Conservation (phyloP, 2,329 filamentous ascomycete genomes). For the Stachybotrys elegans region DNA sequence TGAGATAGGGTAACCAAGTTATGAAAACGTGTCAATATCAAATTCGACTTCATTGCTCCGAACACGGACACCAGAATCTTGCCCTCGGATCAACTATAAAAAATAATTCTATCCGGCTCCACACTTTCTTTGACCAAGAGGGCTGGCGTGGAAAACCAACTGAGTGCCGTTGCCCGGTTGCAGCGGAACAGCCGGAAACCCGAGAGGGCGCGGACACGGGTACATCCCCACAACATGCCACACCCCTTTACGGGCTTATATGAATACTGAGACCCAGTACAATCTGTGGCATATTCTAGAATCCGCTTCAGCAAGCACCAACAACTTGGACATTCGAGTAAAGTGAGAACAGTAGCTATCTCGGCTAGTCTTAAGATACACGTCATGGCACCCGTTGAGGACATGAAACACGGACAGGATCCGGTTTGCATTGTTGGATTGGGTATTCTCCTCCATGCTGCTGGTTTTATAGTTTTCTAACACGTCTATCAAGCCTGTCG, state of each 20-base stretch:
- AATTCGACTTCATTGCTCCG: neutral
- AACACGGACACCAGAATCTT: neutral
- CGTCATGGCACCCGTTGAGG: neutral
- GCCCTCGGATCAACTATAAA: neutral
- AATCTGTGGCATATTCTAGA: neutral
- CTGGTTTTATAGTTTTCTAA: too few relatives aligned
- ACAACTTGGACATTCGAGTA: neutral
- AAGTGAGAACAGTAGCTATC: neutral
- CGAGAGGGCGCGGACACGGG: neutral
- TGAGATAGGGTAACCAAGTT: neutral
- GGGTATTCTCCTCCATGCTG: neutral
- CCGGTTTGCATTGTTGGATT: neutral
- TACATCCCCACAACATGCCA: neutral
- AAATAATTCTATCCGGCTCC: neutral
- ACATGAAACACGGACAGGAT: neutral
- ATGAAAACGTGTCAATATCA: neutral
- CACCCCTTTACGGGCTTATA: neutral
- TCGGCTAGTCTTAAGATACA: neutral
- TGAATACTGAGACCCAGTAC: neutral
- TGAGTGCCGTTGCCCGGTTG: neutral
- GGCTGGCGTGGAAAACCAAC: neutral
- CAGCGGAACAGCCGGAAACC: neutral
- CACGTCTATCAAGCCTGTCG: too few relatives aligned
- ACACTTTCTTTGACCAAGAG: neutral
- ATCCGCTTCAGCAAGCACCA: neutral